These are phyloP conservation scores for Xeromyces bisporus DNA, from an alignment of 495 filamentous ascomycete genomes.

Conservation along the genomic window DNA sequence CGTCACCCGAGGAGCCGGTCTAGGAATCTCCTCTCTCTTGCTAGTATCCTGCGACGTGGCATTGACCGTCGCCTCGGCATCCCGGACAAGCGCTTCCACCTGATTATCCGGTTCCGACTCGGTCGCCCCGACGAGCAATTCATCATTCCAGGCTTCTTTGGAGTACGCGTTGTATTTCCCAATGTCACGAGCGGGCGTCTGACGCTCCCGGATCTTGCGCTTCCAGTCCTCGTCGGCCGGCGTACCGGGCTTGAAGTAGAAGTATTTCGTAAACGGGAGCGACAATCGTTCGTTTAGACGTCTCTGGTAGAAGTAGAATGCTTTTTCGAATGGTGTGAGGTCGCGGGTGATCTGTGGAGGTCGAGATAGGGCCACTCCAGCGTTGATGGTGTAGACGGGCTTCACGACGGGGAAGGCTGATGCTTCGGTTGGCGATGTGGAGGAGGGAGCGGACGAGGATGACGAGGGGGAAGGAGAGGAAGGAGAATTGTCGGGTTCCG, in stretches of 20 bases:
- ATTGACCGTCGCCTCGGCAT: constrained; percentile 54
- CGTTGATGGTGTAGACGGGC: constrained; percentile 48
- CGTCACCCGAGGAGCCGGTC: constrained; percentile 50
- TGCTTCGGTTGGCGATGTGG: constrained; percentile 11
- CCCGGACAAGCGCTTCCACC: constrained; percentile 50
- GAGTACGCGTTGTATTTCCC: constrained; percentile 74
- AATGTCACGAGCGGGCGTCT: constrained; percentile 64
- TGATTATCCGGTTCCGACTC: constrained; percentile 42
- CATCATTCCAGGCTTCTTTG: constrained; percentile 76
- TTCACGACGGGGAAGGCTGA: constrained; percentile 20
- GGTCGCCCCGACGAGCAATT: constrained; percentile 56
- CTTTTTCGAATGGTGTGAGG: constrained; percentile 72
- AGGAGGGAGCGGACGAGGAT: too few species aligned
- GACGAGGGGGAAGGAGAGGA: too few species aligned
- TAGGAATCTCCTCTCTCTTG: constrained; percentile 52
- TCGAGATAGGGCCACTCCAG: constrained; percentile 72
- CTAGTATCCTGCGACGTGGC: constrained; percentile 44
- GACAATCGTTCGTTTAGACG: constrained; percentile 86
- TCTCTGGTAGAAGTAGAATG: constrained; percentile 91
- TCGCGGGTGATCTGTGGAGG: constrained; percentile 73
- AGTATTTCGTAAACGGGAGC: constrained; percentile 76
- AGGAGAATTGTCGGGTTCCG: constrained; percentile 13
- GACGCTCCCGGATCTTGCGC: constrained; percentile 59
- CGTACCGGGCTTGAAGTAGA: constrained; percentile 91
- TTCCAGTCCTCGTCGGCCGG: constrained; percentile 79